These are phyloP conservation scores for Colletotrichum kahawae DNA, from an alignment of 2,329 filamentous ascomycete species.

Conservation along the genomic window DNA sequence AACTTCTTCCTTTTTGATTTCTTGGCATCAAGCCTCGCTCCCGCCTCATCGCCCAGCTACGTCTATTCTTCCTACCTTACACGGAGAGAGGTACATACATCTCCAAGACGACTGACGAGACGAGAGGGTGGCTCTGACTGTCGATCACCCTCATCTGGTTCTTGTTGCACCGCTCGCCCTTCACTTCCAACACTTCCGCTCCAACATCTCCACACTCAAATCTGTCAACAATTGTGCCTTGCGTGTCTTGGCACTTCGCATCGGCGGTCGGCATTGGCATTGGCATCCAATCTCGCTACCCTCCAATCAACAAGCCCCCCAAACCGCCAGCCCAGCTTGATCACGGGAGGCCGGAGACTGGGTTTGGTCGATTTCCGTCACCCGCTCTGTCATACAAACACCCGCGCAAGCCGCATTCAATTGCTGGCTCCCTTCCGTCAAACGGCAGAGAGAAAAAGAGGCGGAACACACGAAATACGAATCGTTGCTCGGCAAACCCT, in stretches of 20 bases:
- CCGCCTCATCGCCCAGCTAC: not conserved
- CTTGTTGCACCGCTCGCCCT: not conserved
- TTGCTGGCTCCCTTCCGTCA: not conserved
- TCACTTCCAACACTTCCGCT: not conserved
- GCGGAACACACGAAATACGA: not conserved
- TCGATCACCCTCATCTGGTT: not conserved
- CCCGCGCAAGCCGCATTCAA: not conserved
- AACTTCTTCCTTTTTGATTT: not conserved
- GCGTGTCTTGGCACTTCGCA: slow-evolving; percentile 12
- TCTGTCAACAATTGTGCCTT: not conserved
- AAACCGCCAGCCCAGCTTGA: not conserved
- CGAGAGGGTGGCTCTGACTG: not conserved
- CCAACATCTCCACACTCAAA: not conserved
- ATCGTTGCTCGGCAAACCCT: not conserved
- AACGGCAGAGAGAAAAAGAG: not conserved
- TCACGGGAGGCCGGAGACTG: not conserved
- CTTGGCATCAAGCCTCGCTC: slow-evolving; percentile 1
- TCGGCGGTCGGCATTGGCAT: not conserved
- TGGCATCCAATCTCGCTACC: slow-evolving; percentile 9
- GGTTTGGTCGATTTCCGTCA: not conserved
- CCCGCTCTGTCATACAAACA: not conserved
- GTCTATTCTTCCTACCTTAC: not conserved
- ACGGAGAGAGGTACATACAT: not conserved
- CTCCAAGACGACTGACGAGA: not conserved
- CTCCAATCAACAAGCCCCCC: not conserved